These are phyloP conservation scores for Stachybotrys chartarum DNA, from an alignment of 2,329 filamentous ascomycete species.

Conservation along the genomic window DNA sequence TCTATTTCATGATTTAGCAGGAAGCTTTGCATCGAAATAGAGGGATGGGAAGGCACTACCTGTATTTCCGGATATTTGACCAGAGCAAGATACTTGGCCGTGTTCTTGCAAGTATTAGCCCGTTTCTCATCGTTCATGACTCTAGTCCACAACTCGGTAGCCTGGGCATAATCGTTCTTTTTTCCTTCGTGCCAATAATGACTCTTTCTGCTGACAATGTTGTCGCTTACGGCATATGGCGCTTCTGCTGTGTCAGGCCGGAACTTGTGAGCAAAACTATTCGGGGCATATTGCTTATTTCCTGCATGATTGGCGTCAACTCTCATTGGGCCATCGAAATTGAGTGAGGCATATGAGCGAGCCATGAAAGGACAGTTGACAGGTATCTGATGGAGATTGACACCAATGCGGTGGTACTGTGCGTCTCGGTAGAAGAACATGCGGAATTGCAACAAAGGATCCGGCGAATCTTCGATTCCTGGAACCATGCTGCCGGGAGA, in stretches of 20 bases:
- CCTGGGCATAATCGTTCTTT: conserved; percentile 43
- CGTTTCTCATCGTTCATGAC: conserved; percentile 39
- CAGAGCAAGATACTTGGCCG: conserved; percentile 34
- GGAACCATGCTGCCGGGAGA: conserved; percentile 57
- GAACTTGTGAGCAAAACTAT: conserved; percentile 34
- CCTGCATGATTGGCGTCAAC: not conserved
- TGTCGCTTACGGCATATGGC: conserved; percentile 37
- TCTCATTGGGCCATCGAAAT: not conserved
- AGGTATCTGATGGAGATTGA: conserved; percentile 58
- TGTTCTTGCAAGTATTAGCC: conserved; percentile 40
- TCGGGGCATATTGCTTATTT: not conserved
- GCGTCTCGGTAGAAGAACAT: conserved; percentile 55
- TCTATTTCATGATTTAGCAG: no score
- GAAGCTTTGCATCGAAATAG: no score
- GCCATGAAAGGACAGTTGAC: conserved; percentile 46
- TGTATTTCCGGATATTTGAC: conserved; percentile 36
- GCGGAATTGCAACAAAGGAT: conserved; percentile 52
- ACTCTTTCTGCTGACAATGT: conserved; percentile 41
- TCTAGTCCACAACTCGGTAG: conserved; percentile 36
- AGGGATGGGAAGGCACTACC: no score
- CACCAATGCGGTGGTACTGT: conserved; percentile 53
- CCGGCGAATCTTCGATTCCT: conserved; percentile 52
- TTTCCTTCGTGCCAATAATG: conserved; percentile 49
- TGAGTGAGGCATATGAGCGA: not conserved
- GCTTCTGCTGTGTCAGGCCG: conserved; percentile 1